Base-by-base conservation (phyloP, 352 stramenopile genomes). In the Phytophthora megakarya region DNA sequence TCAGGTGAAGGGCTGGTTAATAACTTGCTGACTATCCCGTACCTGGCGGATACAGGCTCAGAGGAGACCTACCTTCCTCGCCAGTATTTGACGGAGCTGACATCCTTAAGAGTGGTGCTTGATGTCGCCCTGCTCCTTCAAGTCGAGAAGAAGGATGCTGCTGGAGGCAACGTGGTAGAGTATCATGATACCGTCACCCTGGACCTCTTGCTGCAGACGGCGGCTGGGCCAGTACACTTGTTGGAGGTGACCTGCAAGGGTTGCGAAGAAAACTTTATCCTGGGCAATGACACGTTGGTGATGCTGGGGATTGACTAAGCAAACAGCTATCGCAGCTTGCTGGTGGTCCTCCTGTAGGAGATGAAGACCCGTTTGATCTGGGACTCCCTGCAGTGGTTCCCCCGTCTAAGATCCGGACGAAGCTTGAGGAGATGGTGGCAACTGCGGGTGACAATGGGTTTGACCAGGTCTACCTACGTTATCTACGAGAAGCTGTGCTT, bases 191-290 rank as follows among this genome's bases (percentile, higher is more conserved):
- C 35, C 1, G 25, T 51, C 5, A 37, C 11, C 0, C 26, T 65
- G 30, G 47, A 61, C 4, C 13, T 70, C 0, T 3, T 56, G 15
- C 42, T 70, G 1, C 21, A 61, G 22, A 65, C 48, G 12, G 62
- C 35, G 0, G 40, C 54, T 18, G 54, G 62, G 0, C 23, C 25
- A 6, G 53, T 70, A 2, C 32, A 49, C 23, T 18, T 63, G 5
- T 6, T 22, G 3, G 38, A 55, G 2, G 49, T 65, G n/a, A 26
- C 15, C 8, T 70, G 43, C n/a, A 39, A 53, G 26, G 30, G 18
- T 13, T 1, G 5, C 9, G 47, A 65, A 30, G 33, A 46, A 21
- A 32, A 46, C 13, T 61, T 65, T 15, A 35, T 70, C 8, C 40
- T 65, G 10, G 46, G 48, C 1, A 59, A 59, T 18, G 40, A 40